Evolutionary conservation across 768 basidiomycete species (phyloP).

Genomic region (Leucosporidium yakuticum): DNA sequence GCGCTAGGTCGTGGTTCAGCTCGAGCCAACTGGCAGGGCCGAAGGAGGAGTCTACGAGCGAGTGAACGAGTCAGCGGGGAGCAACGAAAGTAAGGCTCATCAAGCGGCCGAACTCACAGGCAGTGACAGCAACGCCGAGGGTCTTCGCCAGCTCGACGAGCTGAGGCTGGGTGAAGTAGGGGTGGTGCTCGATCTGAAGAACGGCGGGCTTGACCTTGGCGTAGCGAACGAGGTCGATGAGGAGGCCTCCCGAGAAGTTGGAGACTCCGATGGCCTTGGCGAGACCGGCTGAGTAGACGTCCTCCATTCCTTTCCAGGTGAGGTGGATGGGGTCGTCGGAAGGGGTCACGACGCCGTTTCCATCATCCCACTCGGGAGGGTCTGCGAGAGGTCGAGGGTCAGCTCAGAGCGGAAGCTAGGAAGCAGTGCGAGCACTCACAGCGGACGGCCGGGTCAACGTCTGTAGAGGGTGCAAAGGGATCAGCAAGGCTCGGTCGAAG

Average conservation of each 20-base stretch:
- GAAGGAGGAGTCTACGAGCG: constrained; percentile 45
- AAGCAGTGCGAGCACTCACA: not conserved
- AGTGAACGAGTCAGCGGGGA: constrained; percentile 58
- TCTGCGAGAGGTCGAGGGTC: constrained; percentile 36
- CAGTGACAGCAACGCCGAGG: not conserved
- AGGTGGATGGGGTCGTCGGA: constrained; percentile 66
- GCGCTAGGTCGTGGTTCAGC: constrained; percentile 56
- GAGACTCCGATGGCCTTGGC: constrained; percentile 77
- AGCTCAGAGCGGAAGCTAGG: no score
- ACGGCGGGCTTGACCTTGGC: constrained; percentile 60
- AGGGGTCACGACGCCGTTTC: constrained; percentile 36
- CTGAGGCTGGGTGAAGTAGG: constrained; percentile 50
- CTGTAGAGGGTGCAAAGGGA: not conserved
- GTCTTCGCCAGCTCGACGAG: constrained; percentile 35
- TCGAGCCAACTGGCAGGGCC: constrained; percentile 53
- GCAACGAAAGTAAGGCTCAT: constrained; percentile 24
- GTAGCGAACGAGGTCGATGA: constrained; percentile 72
- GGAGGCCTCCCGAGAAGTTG: constrained; percentile 65
- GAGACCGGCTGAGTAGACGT: constrained; percentile 62
- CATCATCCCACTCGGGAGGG: constrained; percentile 72
- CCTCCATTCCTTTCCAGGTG: constrained; percentile 80
- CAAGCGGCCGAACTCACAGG: no score
- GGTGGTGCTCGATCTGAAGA: constrained; percentile 52
- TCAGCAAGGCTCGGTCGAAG: not conserved
- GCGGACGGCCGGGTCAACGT: not conserved